Evolutionary conservation across 257 asterid species (phyloP).

Genomic region (Solanum chiquidenum): DNA sequence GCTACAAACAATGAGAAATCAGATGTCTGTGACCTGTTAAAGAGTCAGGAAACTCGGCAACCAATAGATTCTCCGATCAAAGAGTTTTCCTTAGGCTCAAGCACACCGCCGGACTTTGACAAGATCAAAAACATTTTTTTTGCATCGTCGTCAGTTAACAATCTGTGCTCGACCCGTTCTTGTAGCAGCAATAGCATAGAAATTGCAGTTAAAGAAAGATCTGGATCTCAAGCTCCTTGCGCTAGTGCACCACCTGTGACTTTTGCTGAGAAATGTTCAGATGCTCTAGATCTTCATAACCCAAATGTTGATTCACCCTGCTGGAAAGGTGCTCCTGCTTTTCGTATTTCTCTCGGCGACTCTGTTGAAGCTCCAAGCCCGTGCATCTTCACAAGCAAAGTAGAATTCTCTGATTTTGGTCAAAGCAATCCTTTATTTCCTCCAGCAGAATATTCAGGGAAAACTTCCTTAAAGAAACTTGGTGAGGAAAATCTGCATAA

Average conservation of each 20-base stretch:
- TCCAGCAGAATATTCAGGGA: constrained; percentile 19
- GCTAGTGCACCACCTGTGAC: constrained; percentile 25
- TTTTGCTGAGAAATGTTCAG: constrained; percentile 36
- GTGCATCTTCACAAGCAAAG: constrained; percentile 16
- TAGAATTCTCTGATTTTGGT: constrained; percentile 20
- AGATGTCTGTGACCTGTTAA: constrained; percentile 16
- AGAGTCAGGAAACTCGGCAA: constrained; percentile 21
- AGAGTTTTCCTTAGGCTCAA: constrained; percentile 20
- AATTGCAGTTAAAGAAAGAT: constrained; percentile 5
- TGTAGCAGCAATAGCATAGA: constrained; percentile 16
- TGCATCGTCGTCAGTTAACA: not conserved
- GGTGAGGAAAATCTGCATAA: constrained; percentile 17
- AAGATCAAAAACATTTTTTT: constrained; percentile 13
- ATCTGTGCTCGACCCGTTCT: constrained; percentile 11
- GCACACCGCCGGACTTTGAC: constrained; percentile 15
- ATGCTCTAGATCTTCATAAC: constrained; percentile 50
- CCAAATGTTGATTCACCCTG: constrained; percentile 87
- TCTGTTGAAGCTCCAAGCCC: constrained; percentile 27
- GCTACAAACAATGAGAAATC: constrained; percentile 14
- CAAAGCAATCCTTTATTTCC: constrained; percentile 19
- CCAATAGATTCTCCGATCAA: constrained; percentile 17
- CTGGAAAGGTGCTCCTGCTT: constrained; percentile 84
- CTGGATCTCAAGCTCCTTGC: constrained; percentile 28
- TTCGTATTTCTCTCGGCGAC: constrained; percentile 37
- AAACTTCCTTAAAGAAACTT: constrained; percentile 13